A percentile compares a stretch with the other conserved stretches of the same genome.
These are phyloP conservation scores for Nymphaea colorata DNA, from an alignment of 164 flowering plant genomes.

Conservation along the genomic window DNA sequence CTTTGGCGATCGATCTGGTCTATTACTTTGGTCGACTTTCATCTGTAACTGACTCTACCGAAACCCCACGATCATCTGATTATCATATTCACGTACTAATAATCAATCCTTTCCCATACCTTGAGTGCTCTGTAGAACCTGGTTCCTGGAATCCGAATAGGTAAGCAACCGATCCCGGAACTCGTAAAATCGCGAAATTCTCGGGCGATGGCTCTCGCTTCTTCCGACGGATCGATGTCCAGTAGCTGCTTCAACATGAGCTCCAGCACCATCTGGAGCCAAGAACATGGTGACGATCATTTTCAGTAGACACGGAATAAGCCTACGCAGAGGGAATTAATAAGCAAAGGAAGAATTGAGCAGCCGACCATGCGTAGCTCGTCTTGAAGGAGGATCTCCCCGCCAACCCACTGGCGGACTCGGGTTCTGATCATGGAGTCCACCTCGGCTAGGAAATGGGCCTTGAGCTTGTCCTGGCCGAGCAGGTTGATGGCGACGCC, in stretches of 20 bases:
- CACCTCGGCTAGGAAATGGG: neutral
- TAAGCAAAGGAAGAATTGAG: neutral
- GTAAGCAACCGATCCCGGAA: neutral
- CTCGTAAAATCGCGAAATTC: neutral
- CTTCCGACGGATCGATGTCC: neutral
- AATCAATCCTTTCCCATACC: neutral
- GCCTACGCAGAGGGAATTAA: neutral
- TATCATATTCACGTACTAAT: too few species aligned
- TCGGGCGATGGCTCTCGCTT: neutral
- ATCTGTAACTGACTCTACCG: too few species aligned
- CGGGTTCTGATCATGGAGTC: neutral
- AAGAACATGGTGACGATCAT: neutral
- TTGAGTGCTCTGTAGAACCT: neutral
- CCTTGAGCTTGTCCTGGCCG: neutral
- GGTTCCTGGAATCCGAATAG: neutral
- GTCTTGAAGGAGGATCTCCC: neutral
- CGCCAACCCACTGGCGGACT: neutral
- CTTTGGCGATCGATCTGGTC: too few species aligned
- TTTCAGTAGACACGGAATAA: neutral
- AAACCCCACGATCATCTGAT: too few species aligned
- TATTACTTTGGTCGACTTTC: too few species aligned
- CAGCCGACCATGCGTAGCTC: neutral
- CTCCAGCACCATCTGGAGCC: conserved; percentile 1
- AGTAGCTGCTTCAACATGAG: neutral
- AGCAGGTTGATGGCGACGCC: conserved; percentile 3